Conservation (phyloP, 495 filamentous ascomycete species). For the Haplographium delicatum region DNA sequence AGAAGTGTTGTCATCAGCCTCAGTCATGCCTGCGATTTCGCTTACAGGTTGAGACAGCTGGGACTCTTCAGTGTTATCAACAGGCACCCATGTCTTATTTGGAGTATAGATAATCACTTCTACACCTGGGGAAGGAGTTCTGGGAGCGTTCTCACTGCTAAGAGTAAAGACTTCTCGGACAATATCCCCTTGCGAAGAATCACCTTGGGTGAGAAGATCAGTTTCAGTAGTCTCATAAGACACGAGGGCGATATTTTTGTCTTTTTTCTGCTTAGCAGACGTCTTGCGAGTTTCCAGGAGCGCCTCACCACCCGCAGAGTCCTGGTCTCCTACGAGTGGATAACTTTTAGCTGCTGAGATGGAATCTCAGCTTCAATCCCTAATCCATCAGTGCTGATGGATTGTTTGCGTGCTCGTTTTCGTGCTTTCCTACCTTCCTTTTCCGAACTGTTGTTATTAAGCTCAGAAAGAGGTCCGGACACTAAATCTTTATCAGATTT, state of each 20-base stretch:
- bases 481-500: not conserved
- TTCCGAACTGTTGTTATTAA: conserved; percentile 6
- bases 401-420: not conserved
- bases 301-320: conserved; percentile 29
- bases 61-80: not conserved
- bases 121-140: not conserved
- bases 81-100: conserved; percentile 1
- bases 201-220: too few relatives aligned
- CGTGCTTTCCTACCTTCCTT: not conserved
- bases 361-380: conserved; percentile 1
- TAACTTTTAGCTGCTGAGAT: conserved; percentile 24
- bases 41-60: not conserved
- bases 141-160: too few relatives aligned
- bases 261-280: too few relatives aligned
- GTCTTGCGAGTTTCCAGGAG: conserved; percentile 22
- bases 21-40: not conserved
- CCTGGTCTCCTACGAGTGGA: conserved; percentile 33
- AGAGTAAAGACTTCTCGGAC: too few relatives aligned
- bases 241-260: too few relatives aligned
- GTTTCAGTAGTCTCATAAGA: too few relatives aligned
- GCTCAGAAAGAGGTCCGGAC: conserved; percentile 10
- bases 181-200: too few relatives aligned
- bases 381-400: not conserved
- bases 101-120: conserved; percentile 13
- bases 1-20: conserved; percentile 11